These are phyloP conservation scores for Hysterangium stoloniferum DNA, from an alignment of 768 basidiomycete species.

Conservation along the genomic window DNA sequence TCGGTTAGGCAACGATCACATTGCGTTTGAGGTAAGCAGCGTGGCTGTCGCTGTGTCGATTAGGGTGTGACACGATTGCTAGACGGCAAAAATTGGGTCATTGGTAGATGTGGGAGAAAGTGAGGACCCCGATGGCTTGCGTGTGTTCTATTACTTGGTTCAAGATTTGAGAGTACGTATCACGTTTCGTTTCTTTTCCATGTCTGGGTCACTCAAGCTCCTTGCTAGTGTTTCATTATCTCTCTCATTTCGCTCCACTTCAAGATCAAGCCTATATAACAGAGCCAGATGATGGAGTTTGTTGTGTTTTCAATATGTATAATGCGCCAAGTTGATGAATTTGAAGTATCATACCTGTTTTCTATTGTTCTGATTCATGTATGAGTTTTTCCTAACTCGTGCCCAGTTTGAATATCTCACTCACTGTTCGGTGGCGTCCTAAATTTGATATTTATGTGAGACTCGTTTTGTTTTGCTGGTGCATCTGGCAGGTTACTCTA, in stretches of 20 bases:
- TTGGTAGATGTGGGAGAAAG: slow-evolving; percentile 95
- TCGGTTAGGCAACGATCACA: slow-evolving; percentile 88
- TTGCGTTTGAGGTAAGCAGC: slow-evolving; percentile 80
- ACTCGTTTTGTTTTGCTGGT: too few species aligned
- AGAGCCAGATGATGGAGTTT: too few species aligned
- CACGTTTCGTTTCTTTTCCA: not conserved
- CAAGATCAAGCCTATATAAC: slow-evolving; percentile 98
- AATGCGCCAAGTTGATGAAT: too few species aligned
- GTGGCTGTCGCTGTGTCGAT: not conserved
- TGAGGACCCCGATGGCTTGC: slow-evolving; percentile 93
- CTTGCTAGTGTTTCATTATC: slow-evolving; percentile 87
- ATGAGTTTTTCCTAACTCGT: too few species aligned
- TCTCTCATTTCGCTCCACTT: slow-evolving; percentile 98
- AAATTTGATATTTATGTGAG: too few species aligned
- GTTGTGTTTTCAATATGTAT: too few species aligned
- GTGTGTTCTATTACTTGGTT: slow-evolving; percentile 97
- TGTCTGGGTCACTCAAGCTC: not conserved
- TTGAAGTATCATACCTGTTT: too few species aligned
- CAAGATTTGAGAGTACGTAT: slow-evolving; percentile 85
- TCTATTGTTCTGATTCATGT: too few species aligned
- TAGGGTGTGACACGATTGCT: not conserved
- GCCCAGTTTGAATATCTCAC: too few species aligned
- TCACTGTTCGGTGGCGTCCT: too few species aligned
- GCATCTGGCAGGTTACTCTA: too few species aligned
- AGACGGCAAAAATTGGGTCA: slow-evolving; percentile 98